phyloP scores from a whole-genome alignment of 2,329 filamentous ascomycete genomes.

The Talaromyces albobiverticillius region DNA sequence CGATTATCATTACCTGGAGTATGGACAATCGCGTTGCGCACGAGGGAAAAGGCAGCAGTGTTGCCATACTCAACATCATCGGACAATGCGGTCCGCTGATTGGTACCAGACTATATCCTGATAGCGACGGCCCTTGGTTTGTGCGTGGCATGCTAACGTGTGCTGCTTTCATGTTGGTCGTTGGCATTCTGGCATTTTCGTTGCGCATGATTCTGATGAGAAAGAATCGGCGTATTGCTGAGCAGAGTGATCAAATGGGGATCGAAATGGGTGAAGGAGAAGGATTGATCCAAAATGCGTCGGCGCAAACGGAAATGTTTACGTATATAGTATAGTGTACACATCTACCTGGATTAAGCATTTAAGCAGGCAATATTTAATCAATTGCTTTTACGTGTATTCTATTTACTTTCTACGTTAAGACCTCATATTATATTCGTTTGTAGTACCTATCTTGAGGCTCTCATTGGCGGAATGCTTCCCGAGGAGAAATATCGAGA shows the following conservation, averaged over 20 bases:
- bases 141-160: constrained; percentile 62
- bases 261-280: constrained; percentile 18
- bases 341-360: no score
- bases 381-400: no score
- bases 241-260: constrained; percentile 15
- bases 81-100: constrained; percentile 75
- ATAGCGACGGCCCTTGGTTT: constrained; percentile 59
- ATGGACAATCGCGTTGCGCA: constrained; percentile 78
- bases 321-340: constrained; percentile 13
- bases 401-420: no score
- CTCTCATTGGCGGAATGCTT: constrained; percentile 2
- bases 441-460: no score
- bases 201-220: constrained; percentile 55
- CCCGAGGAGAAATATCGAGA: background rate
- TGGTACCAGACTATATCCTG: constrained; percentile 65
- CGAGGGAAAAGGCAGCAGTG: constrained; percentile 68
- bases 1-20: constrained; percentile 81
- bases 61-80: constrained; percentile 76
- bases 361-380: no score
- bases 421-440: no score
- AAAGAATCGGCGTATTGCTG: constrained; percentile 48
- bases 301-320: constrained; percentile 8
- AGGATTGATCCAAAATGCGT: constrained; percentile 11
- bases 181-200: constrained; percentile 54
- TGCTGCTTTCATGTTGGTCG: constrained; percentile 60